Evolutionary conservation across 345 rosid species (phyloP), one percentile per base, ranked within the genome.

Genomic region (Xanthoceras sorbifolium): DNA sequence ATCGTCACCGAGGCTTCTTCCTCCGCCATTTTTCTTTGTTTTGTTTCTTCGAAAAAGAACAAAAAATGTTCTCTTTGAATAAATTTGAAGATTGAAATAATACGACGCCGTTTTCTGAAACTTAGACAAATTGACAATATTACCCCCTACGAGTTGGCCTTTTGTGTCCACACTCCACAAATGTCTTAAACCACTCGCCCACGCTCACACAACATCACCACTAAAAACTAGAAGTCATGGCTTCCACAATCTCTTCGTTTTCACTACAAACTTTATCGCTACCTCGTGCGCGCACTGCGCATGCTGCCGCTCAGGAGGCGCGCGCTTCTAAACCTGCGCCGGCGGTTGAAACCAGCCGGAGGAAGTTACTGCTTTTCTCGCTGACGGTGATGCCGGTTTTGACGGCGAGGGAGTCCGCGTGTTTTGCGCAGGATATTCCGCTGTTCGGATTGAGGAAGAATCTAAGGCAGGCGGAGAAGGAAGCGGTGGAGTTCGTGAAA

Each of bases 361-460:
- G 98, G 81, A 78, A 85, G 69, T 76, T 90, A 12, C 78, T 90
- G 7, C 82, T 90, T 31, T 79, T 87, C 78, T 82, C 87, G 7
- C 46, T 91, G n/a, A 86, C 97, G 12, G 83, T 90, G 22, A 79
- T 85, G 18, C 89, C 91, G 54, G 86, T 82, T 38, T 48, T 88
- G 38, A 72, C 82, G 0, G 78, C 64, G 0, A 48, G 79, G 69
- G 89, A 82, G 67, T 62, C 77, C 48, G 69, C 84, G 3, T 83
- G 95, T 1, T 40, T 64, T 71, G 97, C 97, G 32, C 77, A 79
- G 84, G 85, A 90, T 79, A 94, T 94, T 38, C 87, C 87, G 18
- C 79, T 93, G 9, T 94, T 94, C 72, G 98, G 97, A 1, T 79
- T 94, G 38, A 84, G 91, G 86, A 94, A 85, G 91, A 91, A 86